Evolutionary conservation across 2,329 filamentous ascomycete species (phyloP), one percentile per base, ranked within the genome.

Genomic region (Hypoxylon sp.): DNA sequence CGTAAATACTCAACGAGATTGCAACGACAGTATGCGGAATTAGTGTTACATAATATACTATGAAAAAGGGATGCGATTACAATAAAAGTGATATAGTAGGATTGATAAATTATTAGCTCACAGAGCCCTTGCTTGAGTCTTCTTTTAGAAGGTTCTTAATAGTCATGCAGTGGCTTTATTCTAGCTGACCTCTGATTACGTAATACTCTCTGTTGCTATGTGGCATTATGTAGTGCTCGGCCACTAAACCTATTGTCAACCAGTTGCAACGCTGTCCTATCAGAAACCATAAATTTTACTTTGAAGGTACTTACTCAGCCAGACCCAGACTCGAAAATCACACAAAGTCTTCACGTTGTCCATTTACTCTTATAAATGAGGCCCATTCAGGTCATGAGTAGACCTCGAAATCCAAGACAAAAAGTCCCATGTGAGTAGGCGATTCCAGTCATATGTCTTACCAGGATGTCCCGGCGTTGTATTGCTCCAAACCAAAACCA

Each of bases 381-480:
- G 6, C 19, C 13, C 21, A 27, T 37, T 15, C 19, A 48, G 6
- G n/a, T 10, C 32, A 48, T 27, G 44, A 51, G 15, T 11, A 39
- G 17, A 27, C 11, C 15, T 51, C 15, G 32, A 51, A 2, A 5
- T 35, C 13, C 8, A 15, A 52, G 47, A 60, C 35, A 60, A 32
- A 39, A 29, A 11, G n/a, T 19, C 24, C 29, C 57, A 61, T 61
- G 57, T 61, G 57, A 35, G 11, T 8, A 47, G 15, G 13, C n/a
- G 15, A 42, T 44, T 21, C 10, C 48, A 54, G 31, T 52, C 54
- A 53, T 39, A 11, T 51, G 32, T 54, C 52, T 62, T 17, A 21
- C 35, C 19, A 19, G 47, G 50, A 46, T 48, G n/a, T 29, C 37
- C 17, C 42, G 32, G 42, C 55, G 55, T 68, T 31, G 52, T 46